Evolutionary conservation across 768 basidiomycete species (phyloP), one percentile per base, ranked within the genome.

Genomic region (Lactarius vividus): DNA sequence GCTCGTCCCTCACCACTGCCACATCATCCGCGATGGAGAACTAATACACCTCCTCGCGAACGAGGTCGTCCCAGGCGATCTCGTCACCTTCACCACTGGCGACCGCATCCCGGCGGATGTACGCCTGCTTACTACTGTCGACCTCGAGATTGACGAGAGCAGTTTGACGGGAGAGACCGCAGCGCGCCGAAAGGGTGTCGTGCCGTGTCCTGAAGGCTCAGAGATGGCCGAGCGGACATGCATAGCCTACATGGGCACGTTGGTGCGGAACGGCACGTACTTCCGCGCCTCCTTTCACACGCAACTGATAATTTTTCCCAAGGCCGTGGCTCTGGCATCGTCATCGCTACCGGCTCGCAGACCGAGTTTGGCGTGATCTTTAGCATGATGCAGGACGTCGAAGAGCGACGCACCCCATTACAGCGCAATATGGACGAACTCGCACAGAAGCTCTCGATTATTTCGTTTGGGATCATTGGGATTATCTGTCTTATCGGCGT

Each of bases 291-390:
- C 16, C n/a, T 44, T 60, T 44, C 40, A 28, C 60, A 35, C 33
- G 4, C 11, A 29, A 31, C 15, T 16, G n/a, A 61, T 3, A 15
- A 28, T 57, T 3, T 15, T 42, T 57, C 40, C 33, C 9, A 69
- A 91, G 91, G 92, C 7, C 81, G 92, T 61, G 96, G 94, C 0
- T 79, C 83, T 44, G 96, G 96, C 6, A 80, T 98, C 54, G 94
- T 96, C 6, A 91, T 98, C 54, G 93, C 85, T 0, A 93, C 85
- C 0, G 91, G 96, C 2, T 82, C 85, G 15, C 85, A 90, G 68
- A 96, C 94, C 1, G 96, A 98, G 73, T 96, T 98, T 76, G 96
- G 96, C 29, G 88, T 96, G 63, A 93, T 98, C 67, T 98, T 98
- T 74, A 87, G 90, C 16, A 96, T 97, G 94, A 94, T 98, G 93